Conservation (phyloP, 2,329 filamentous ascomycete species). For the Didymellaceae sp. region DNA sequence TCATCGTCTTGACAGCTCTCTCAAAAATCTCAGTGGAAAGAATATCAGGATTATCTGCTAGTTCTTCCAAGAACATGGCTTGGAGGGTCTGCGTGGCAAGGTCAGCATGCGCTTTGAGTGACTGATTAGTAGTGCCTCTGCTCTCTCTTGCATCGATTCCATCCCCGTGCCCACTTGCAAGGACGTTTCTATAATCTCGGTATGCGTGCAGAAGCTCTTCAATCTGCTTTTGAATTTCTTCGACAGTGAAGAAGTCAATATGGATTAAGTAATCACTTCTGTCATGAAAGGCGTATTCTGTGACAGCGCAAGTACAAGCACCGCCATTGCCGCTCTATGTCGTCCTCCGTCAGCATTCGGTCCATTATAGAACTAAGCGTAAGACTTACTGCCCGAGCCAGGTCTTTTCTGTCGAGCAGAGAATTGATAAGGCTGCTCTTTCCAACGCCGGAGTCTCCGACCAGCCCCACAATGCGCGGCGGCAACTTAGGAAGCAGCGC, state of each 20-base stretch:
- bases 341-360: constrained; percentile 7
- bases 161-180: constrained; percentile 19
- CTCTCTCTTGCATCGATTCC: constrained; percentile 6
- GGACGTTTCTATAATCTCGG: constrained; percentile 43
- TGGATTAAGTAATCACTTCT: constrained; percentile 41
- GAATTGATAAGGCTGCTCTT: constrained; percentile 61
- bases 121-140: not conserved
- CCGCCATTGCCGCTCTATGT: constrained; percentile 53
- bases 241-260: constrained; percentile 29
- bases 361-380: not conserved
- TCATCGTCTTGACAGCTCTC: not conserved
- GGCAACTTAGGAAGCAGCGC: constrained; percentile 49
- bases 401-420: constrained; percentile 50
- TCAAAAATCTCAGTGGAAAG: not conserved
- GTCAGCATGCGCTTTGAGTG: constrained; percentile 35
- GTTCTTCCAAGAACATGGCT: constrained; percentile 20
- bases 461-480: constrained; percentile 54
- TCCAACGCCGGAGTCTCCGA: constrained; percentile 59
- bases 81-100: constrained; percentile 37
- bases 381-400: constrained; percentile 55
- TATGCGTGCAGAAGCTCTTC: constrained; percentile 48
- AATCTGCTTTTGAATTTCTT: constrained; percentile 42
- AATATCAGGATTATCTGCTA: constrained; percentile 16
- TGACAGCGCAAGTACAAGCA: constrained; percentile 58
- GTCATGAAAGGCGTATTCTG: constrained; percentile 54